These are phyloP conservation scores for Colletotrichum paranaense DNA, from an alignment of 2,329 filamentous ascomycete genomes.

Conservation along the genomic window DNA sequence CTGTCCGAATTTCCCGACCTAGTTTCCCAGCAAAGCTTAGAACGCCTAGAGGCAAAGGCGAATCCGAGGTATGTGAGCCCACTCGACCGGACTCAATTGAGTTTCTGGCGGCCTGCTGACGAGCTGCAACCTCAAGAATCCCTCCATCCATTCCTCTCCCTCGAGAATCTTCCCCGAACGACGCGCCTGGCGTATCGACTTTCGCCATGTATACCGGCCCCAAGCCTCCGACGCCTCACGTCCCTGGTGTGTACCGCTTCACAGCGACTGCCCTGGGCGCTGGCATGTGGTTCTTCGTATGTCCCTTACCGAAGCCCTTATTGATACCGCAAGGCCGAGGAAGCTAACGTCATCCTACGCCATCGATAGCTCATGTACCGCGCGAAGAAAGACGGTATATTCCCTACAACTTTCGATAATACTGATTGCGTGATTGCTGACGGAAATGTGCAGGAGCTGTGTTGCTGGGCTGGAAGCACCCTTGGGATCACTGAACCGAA, in stretches of 20 bases:
- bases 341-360: constrained; percentile 36
- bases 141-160: background rate
- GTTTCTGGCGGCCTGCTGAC: background rate
- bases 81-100: background rate
- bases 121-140: background rate
- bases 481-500: constrained; percentile 85
- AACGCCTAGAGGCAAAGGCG: background rate
- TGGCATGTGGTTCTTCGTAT: constrained; percentile 99
- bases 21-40: background rate
- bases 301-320: constrained; percentile 46
- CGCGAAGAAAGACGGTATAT: constrained; percentile 89
- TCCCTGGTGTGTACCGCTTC: constrained; percentile 79
- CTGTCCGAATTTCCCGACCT: background rate
- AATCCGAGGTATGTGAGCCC: background rate
- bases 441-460: constrained; percentile 67
- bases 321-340: background rate
- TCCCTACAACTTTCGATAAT: background rate
- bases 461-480: constrained; percentile 93
- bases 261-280: constrained; percentile 88
- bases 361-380: constrained; percentile 85
- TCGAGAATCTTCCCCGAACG: constrained; percentile 3
- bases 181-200: background rate
- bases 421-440: background rate
- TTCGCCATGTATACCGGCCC: constrained; percentile 38
- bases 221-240: constrained; percentile 59